Evolutionary conservation across 192 early-diverging fungal species (phyloP), one percentile per base, ranked within the genome.

Genomic region (Chytriomyces confervae): DNA sequence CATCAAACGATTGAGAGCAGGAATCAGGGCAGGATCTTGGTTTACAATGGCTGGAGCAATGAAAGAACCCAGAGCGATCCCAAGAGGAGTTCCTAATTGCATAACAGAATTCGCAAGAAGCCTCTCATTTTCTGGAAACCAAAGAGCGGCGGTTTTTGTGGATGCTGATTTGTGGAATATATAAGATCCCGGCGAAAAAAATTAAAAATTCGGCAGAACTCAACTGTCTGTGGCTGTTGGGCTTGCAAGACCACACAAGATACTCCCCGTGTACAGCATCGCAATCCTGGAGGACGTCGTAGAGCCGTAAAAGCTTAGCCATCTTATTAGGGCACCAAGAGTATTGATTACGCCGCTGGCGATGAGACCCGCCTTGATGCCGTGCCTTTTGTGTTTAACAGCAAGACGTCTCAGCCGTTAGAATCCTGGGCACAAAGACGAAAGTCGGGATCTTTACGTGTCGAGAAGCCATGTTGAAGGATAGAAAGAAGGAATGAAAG

Each of bases 71-170:
- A 66, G 43, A 2, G 77, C 77, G 9, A 44, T 44, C 5, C 77
- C 77, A 2, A 73, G 20, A 1, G 77, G 77, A 16, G 69, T 44
- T 10, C 44, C 71, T 6, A 80, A 46, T 16, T 46, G n/a, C 79
- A 80, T 80, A 1, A 82, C 70, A 11, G 77, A 61, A 45, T 82
- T 82, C 50, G 81, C 81, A 23, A 69, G 65, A 18, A 79, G 66
- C 24, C 81, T 20, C 49, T 68, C 77, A n/a, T 73, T 48, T 13
- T 67, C 77, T 16, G 76, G 66, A 61, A 82, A 82, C 81, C 81
- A 82, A 13, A 53, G 29, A 43, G 81, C 76, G 43, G 74, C 77
- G 3, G 78, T 60, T 36, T 78, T 82, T 24, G 81, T 78, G 0
- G 71, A 48, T 0, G 71, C 73, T 9, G 23, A 23, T 8, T 64